Evolutionary conservation across 2,329 filamentous ascomycete genomes (phyloP), one percentile per base, ranked within the genome.

Genomic region (Alternaria solani): DNA sequence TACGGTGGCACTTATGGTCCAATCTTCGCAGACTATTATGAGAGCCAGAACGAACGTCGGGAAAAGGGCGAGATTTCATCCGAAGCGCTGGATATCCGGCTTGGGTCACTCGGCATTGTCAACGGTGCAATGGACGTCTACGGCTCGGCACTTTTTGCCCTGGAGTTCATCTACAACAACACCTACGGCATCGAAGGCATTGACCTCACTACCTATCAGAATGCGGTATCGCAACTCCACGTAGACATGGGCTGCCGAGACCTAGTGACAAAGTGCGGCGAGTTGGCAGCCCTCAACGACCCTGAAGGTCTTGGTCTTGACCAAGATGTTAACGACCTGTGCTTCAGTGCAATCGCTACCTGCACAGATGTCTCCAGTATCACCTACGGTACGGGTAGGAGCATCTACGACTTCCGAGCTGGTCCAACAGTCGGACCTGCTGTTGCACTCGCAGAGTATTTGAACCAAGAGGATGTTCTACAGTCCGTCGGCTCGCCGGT

Each of bases 1-100:
- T 90, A 91, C 73, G 87, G 89, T 34, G 91, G 91, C 12, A 86
- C 88, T 57, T 93, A 91, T 67, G 90, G 88, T 0, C 89, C 89
- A 2, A 80, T 85, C 1, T 90, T 91, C 67, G 87, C 88, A 11
- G 66, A 79, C 4, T 81, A 81, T 64, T 85, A 85, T 59, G 83
- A 89, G 68, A 75, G 85, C 57, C 88, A 92, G 76, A 93, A 92
- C 66, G 73, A 80, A 18, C 81, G 81, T 53, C 84, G 85, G 14
- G 70, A 75, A n/a, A 84, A 82, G 55, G 85, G 87, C 3, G 75
- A 81, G 2, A 59, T 86, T 1, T 74, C 83, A 8, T 76, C 84
- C 61, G 81, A 78, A 36, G 88, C 86, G 2, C 77, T 89, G 11
- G 83, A 87, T 30, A 86, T 91, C 49, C 84, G 85, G 55, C 80